Base-by-base conservation (phyloP, 345 rosid species). In the Hibiscus tridactylites region DNA sequence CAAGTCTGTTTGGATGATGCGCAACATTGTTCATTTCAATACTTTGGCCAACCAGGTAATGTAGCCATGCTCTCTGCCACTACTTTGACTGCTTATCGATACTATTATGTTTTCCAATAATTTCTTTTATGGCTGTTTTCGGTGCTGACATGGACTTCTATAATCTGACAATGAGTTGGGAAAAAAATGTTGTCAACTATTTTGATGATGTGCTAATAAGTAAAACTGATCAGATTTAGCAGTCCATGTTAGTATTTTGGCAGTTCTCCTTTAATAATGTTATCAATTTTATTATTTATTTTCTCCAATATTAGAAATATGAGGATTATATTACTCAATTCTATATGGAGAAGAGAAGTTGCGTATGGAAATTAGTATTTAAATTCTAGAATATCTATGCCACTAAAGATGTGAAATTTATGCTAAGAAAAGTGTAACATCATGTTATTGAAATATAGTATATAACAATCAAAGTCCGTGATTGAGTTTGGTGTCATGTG, bases 1-100 rank as follows among this genome's bases (percentile, higher is more conserved):
- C 95, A 96, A 96, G 81, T 92, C 98, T 26, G 95, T 96, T 64
- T 96, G 99, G 99, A 89, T 96, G 99, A 96, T 96, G 99, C 99
- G 98, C 79, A 96, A 96, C 86, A 96, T 96, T 33, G 86, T 96
- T 71, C 99, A 92, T 83, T 96, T 87, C 85, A 91, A 77, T 85
- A 90, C 86, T 81, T 80, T 96, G 86, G 96, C 99, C 81, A 96
- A 96, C 71, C 99, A 96, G 97, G 99, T 96, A 83, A 21, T 3
- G 17, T 6, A 16, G 1, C 54, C 6, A 50, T 10, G 62, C 47
- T 56, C 5, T 37, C 42, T 7, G 9, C 24, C 50, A 6, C 62
- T 17, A 16, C 3, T 49, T 33, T 9, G 26, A 44, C n/a, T 71
- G 26, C 59, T 42, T 7, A 44, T 24, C 56, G 29, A 2, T 57